Conservation (phyloP, 495 filamentous ascomycete genomes). For the Aspergillus nidulans region DNA sequence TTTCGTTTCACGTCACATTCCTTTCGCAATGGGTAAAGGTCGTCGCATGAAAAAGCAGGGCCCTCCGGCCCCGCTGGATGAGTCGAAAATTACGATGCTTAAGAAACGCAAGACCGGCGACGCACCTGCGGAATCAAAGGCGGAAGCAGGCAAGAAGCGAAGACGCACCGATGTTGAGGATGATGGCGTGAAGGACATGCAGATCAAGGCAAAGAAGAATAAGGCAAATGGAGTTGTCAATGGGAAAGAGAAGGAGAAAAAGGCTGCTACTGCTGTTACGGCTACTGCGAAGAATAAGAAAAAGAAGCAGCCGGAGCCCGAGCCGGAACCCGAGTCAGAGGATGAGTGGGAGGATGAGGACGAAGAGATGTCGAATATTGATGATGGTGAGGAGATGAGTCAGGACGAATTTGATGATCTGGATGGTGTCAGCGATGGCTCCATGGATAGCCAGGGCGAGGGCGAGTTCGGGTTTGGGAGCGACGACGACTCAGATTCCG, state of each 20-base stretch:
- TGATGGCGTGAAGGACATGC: constrained; percentile 26
- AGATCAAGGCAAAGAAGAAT: constrained; percentile 25
- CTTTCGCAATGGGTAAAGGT: constrained; percentile 72
- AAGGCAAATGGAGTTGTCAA: constrained; percentile 30
- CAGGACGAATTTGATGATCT: constrained; percentile 54
- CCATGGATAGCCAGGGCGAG: constrained; percentile 48
- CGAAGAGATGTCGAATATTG: constrained; percentile 24
- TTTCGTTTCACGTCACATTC: background rate
- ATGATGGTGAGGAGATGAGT: constrained; percentile 23
- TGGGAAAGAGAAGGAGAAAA: constrained; percentile 31
- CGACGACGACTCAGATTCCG: constrained; percentile 57
- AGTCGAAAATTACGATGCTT: constrained; percentile 66
- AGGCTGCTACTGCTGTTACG: constrained; percentile 3
- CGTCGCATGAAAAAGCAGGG: constrained; percentile 96
- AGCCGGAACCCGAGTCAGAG: constrained; percentile 20
- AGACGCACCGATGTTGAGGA: constrained; percentile 50
- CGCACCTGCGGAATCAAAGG: constrained; percentile 33
- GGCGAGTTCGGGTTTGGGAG: constrained; percentile 46
- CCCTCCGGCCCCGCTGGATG: constrained; percentile 73
- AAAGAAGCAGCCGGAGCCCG: constrained; percentile 35
- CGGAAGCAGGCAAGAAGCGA: constrained; percentile 61
- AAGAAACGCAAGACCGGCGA: constrained; percentile 73
- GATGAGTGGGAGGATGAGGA: constrained; percentile 33
- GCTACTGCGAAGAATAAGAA: constrained; percentile 24
- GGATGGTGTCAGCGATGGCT: constrained; percentile 43